Base-by-base conservation (phyloP, 2,329 filamentous ascomycete genomes). In the Fusarium bulbicola region DNA sequence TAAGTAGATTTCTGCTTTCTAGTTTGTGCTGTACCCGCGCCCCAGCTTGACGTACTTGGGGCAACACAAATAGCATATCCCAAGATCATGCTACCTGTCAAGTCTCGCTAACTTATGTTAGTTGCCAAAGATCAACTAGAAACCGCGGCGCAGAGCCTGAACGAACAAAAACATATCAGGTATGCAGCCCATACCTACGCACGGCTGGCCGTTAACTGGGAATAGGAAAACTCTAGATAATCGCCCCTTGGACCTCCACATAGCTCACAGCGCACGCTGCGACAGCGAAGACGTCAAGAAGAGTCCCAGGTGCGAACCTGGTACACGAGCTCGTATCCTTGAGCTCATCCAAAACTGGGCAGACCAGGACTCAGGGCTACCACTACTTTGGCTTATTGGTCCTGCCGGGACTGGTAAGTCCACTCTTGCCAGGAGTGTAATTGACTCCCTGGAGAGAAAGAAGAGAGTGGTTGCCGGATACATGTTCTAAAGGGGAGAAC, bases 151-250 rank as follows among this genome's bases (percentile, higher is more conserved):
- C n/a, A 43, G n/a, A 24, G 40, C 10, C 10, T 43, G 1, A 43
- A 43, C 5, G 40, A 43, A 43, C 40, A 43, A 18, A 24, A 24
- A 4, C n/a, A 24, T 0, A 24, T 43, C 15, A 43, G 40, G n/a
- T 43, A 43, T 24, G 5, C 10, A 24, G n/a, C 6, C n/a, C 10
- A 12, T 2, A 1, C 1, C 2, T 5, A 16, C 6, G 3, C 6
- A 18, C 15, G n/a, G n/a, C 6, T 0, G 10, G 15, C 3, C 4
- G 10, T 43, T 24, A 18, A 43, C 15, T 18, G 15, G 10, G 10
- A 43, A 24, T 8, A 43, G 40, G 4, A 43, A 43, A 8, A 1
- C 5, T 18, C 4, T 24, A 16, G 15, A 24, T 1, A 1, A 24
- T 24, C 15, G 10, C 6, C 40, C n/a, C n/a, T 8, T 43, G 1